Conservation (phyloP, 805 yeast species). For the Candida orba region DNA sequence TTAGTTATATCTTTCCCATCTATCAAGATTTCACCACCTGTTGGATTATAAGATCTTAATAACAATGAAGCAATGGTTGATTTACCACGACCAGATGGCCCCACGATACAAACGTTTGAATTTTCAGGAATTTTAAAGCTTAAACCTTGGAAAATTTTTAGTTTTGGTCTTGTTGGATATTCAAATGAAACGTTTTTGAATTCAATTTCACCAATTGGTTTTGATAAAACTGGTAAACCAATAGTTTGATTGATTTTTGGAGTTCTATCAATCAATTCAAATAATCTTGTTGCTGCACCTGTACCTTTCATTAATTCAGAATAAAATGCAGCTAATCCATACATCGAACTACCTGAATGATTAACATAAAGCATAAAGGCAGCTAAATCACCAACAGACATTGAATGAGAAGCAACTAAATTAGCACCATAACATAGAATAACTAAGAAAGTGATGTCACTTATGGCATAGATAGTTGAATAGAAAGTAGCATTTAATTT, state of each 20-base stretch:
- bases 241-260: slow-evolving; percentile 61
- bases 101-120: slow-evolving; percentile 69
- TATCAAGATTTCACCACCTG: slow-evolving; percentile 39
- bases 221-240: slow-evolving; percentile 41
- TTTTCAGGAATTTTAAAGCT: slow-evolving; percentile 43
- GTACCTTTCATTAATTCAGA: slow-evolving; percentile 96
- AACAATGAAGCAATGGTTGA: slow-evolving; percentile 67
- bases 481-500: slow-evolving; percentile 68
- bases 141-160: slow-evolving; percentile 43
- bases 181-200: slow-evolving; percentile 65
- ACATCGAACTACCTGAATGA: slow-evolving; percentile 87
- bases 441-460: slow-evolving; percentile 74
- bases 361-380: slow-evolving; percentile 93
- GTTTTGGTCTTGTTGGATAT: slow-evolving; percentile 84
- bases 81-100: slow-evolving; percentile 89
- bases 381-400: slow-evolving; percentile 85
- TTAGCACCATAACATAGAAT: slow-evolving; percentile 76
- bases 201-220: slow-evolving; percentile 40
- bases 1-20: slow-evolving; percentile 45
- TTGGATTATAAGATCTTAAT: slow-evolving; percentile 45
- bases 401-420: slow-evolving; percentile 65
- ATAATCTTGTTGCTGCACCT: slow-evolving; percentile 90
- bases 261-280: slow-evolving; percentile 74
- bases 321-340: slow-evolving; percentile 88
- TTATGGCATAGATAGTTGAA: slow-evolving; percentile 73